Base-by-base conservation (phyloP, 1,284 basidiomycete species). In the Trametes hirsuta region DNA sequence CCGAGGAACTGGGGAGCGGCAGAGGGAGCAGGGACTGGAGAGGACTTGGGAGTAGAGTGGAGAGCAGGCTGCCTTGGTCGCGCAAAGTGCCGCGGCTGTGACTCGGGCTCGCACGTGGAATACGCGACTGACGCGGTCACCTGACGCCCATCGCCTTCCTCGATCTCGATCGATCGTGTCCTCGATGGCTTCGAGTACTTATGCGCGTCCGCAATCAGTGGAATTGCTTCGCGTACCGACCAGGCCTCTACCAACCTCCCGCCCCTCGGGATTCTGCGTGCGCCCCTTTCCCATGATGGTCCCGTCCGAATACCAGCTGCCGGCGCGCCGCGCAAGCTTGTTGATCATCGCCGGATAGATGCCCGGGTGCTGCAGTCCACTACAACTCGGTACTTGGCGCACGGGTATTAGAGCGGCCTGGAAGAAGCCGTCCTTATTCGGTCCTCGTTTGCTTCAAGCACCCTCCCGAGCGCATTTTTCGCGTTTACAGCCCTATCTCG, bases 31-130 rank as follows among this genome's bases (percentile, higher is more conserved):
- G 41, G 14, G 34, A 30, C 24, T 10, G 24, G n/a, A 34, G 21
- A 24, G 35, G 30, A 22, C 15, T 37, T 42, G 14, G 49, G 44
- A 21, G 36, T 49, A 39, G 40, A 50, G 47, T 30, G 30, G 40
- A 42, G 46, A 40, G 36, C 51, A 47, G 39, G 18, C 18, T 18
- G 18, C 8, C 30, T 30, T 30, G 8, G 30, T 8, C 30, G 5
- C 39, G 15, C 34, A 53, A 50, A 56, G 46, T 24, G 39, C 36
- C 48, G 36, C 34, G 49, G 53, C 47, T 40, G 18, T 65, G 63
- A 65, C 63, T 65, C 63, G 60, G 18, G 58, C 54, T 55, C 48
- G 45, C 63, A 65, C 63, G 63, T 65, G 63, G 47, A 22, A 22
- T 15, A 45, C 57, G 54, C 57, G 59, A 51, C 48, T n/a, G 21